Percentiles rank a stretch among this genome's conserved stretches.
These are phyloP conservation scores for Cutaneotrichosporon curvatum DNA, from an alignment of 1,284 basidiomycete genomes.

Conservation along the genomic window DNA sequence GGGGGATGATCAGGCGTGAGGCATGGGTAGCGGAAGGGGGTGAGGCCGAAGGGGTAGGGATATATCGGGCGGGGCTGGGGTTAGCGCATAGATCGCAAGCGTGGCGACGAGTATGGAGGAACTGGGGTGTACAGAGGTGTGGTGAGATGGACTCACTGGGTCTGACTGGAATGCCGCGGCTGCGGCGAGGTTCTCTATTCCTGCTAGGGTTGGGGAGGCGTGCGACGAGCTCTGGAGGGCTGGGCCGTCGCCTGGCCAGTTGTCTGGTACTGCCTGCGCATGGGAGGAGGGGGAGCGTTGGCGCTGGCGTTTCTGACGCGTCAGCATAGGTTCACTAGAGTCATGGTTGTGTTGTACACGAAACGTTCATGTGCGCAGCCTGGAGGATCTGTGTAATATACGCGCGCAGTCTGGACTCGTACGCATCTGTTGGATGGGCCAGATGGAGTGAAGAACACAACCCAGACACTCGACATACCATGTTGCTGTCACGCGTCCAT, in stretches of 20 bases:
- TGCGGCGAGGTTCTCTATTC: conserved; percentile 22
- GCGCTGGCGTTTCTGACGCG: conserved; percentile 14
- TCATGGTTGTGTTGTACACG: no score
- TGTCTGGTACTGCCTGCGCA: neutral
- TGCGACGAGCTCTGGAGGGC: no score
- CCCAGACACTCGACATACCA: no score
- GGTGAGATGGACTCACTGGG: conserved; percentile 12
- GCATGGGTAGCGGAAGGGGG: conserved; percentile 34
- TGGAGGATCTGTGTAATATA: no score
- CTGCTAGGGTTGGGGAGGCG: conserved; percentile 8
- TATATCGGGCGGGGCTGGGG: conserved; percentile 1
- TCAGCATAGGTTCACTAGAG: neutral
- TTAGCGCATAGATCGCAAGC: neutral
- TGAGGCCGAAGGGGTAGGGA: conserved; percentile 30
- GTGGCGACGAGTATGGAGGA: no score
- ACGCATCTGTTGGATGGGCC: no score
- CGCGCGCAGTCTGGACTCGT: no score
- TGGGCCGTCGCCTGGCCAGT: conserved; percentile 2
- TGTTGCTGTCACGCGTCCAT: conserved; percentile 6
- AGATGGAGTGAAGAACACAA: no score
- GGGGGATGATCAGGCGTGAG: conserved; percentile 20
- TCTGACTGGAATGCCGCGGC: conserved; percentile 13
- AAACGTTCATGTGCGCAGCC: no score
- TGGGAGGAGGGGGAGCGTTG: conserved; percentile 9
- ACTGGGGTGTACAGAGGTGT: no score